These are phyloP conservation scores for Phytophthora megakarya DNA, from an alignment of 352 stramenopile genomes.

Conservation along the genomic window DNA sequence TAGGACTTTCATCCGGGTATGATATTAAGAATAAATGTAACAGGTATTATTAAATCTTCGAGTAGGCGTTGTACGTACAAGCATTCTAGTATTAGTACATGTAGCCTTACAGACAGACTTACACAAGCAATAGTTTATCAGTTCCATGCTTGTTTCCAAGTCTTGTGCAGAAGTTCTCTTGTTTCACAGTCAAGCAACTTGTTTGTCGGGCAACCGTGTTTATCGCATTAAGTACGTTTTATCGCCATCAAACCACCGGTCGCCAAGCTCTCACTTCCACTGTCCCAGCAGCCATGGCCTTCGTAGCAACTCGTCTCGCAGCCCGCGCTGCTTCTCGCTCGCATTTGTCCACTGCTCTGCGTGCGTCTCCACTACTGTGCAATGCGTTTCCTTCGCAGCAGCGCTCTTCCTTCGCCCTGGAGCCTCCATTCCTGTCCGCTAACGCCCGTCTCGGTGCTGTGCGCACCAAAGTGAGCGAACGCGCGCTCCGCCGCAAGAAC, in stretches of 20 bases:
- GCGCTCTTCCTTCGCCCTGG: neutral
- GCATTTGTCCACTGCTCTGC: slow-evolving; percentile 8
- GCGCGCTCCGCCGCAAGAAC: slow-evolving; percentile 71
- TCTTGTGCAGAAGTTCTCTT: too few relatives aligned
- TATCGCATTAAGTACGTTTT: neutral
- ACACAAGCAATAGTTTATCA: too few relatives aligned
- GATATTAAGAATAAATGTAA: too few relatives aligned
- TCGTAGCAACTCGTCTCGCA: slow-evolving; percentile 13
- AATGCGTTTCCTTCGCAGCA: slow-evolving; percentile 10
- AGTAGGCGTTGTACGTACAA: too few relatives aligned
- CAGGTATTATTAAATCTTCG: too few relatives aligned
- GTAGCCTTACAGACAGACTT: too few relatives aligned
- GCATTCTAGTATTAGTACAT: too few relatives aligned
- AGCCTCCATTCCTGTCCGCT: slow-evolving; percentile 30
- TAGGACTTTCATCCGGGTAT: too few relatives aligned
- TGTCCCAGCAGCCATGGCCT: slow-evolving; percentile 10
- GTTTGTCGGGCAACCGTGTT: too few relatives aligned
- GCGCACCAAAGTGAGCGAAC: slow-evolving; percentile 76
- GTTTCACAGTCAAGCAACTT: too few relatives aligned
- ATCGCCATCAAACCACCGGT: slow-evolving; percentile 8
- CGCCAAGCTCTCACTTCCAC: slow-evolving; percentile 10
- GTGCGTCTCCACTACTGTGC: slow-evolving; percentile 17
- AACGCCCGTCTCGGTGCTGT: slow-evolving; percentile 30
- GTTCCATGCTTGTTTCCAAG: too few relatives aligned
- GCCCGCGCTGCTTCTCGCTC: slow-evolving; percentile 5